Base-by-base conservation (phyloP, 179 eudicot species). In the Nepenthes alata region DNA sequence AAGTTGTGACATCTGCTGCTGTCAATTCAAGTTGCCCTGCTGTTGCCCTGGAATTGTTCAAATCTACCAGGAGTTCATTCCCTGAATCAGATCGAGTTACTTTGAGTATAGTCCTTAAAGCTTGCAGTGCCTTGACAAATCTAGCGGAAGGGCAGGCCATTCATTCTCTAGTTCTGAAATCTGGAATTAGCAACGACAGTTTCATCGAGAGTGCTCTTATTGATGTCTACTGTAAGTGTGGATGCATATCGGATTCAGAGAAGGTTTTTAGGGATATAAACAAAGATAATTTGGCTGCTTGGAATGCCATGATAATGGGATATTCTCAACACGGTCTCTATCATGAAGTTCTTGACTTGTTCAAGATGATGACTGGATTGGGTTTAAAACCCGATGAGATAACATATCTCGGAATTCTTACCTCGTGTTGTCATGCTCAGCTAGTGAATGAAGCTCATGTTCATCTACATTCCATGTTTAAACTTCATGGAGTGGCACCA, bases 281-380 rank as follows among this genome's bases (percentile, higher is more conserved):
- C 60, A 72, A 35, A 51, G 63, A 41, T 57, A 78, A 75, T 64
- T 63, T 78, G 79, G 79, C 82, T 60, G 82, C 82, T 12, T 75
- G 79, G 70, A 78, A 78, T 60, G 80, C 82, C 37, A 75, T 78
- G 80, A 75, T 78, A 44, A 66, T 66, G 74, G 82, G 79, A 45
- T 78, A 62, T 66, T 74, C 82, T 67, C 82, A 78, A 47, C 79
- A 78, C 49, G 76, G 78, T 16, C 55, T 61, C 68, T 64, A 72
- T 51, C 15, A 53, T 11, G 72, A 75, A 65, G 79, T 70, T 59
- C 65, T 72, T 34, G 39, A 57, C n/a, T 25, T 78, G 15, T 75
- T 69, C 48, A 10, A 53, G 1, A 54, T 63, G 41, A 75, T 78
- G 79, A 63, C 13, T 11, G 75, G 63, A 41, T 15, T 69, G 51